Conservation (phyloP, 2,329 filamentous ascomycete genomes). For the Xylariaceae sp. region DNA sequence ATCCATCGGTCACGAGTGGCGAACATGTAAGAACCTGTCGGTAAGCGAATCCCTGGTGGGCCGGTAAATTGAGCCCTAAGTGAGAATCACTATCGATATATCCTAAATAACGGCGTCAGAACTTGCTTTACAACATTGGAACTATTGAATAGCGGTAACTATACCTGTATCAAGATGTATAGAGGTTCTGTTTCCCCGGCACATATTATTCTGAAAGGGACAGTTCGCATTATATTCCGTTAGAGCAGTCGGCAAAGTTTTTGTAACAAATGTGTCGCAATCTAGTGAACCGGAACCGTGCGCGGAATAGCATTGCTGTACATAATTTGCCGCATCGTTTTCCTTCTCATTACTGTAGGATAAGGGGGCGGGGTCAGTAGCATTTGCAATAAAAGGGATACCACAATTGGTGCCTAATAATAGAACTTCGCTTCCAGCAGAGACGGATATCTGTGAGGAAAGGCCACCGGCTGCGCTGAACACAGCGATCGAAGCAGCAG, state of each 20-base stretch:
- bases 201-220: slow-evolving; percentile 12
- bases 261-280: slow-evolving; percentile 9
- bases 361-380: not conserved
- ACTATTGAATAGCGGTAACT: not conserved
- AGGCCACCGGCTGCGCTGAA: slow-evolving; percentile 17
- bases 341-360: not conserved
- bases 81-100: slow-evolving; percentile 15
- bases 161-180: not conserved
- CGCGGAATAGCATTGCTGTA: slow-evolving; percentile 14
- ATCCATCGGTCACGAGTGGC: slow-evolving; percentile 13
- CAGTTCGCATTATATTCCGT: slow-evolving; percentile 7
- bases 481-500: slow-evolving; percentile 1
- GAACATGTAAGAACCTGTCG: slow-evolving; percentile 14
- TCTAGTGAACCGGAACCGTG: not conserved
- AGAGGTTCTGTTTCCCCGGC: slow-evolving; percentile 5
- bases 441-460: slow-evolving; percentile 15
- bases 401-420: slow-evolving; percentile 11
- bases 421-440: slow-evolving; percentile 14
- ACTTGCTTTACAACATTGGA: not conserved
- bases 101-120: slow-evolving; percentile 1
- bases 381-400: not conserved
- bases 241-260: not conserved
- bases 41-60: slow-evolving; percentile 5
- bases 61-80: slow-evolving; percentile 13
- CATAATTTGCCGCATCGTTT: slow-evolving; percentile 14